phyloP scores from a whole-genome alignment of 805 yeast species.

The Grigorovia jiainica region DNA sequence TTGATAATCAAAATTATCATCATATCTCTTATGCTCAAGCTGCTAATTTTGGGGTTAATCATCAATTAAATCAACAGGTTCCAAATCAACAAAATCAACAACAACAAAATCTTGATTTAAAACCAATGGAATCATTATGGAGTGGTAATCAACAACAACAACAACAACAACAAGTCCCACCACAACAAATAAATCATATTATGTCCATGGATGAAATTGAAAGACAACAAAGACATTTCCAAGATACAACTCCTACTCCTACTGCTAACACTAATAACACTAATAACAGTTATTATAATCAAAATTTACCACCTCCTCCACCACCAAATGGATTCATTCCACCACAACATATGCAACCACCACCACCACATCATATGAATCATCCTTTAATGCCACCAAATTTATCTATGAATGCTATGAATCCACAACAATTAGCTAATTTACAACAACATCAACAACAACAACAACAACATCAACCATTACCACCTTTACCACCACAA shows the following conservation, averaged over 20 bases:
- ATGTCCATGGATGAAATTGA: conserved; percentile 79
- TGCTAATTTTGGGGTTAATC: conserved; percentile 18
- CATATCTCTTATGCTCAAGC: conserved; percentile 22
- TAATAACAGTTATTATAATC: background rate
- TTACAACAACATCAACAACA: no score
- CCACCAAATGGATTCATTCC: conserved; percentile 12
- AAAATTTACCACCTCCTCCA: conserved; percentile 1
- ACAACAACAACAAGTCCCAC: background rate
- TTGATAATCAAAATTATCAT: background rate
- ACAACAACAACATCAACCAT: no score
- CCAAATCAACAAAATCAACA: no score
- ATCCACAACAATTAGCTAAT: no score
- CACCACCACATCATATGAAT: conserved; percentile 5
- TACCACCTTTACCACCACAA: background rate
- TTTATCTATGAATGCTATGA: conserved; percentile 9
- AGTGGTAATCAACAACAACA: conserved; percentile 9
- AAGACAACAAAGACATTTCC: conserved; percentile 37
- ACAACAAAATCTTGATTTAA: conserved; percentile 28
- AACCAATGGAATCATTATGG: conserved; percentile 71
- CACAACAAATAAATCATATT: conserved; percentile 22
- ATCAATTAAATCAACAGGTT: conserved; percentile 9
- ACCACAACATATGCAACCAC: conserved; percentile 3
- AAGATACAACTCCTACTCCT: conserved; percentile 5
- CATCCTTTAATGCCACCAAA: conserved; percentile 11
- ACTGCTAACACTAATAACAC: no score